These are phyloP conservation scores for Jatropha curcas DNA, from an alignment of 345 rosid genomes.

Conservation along the genomic window DNA sequence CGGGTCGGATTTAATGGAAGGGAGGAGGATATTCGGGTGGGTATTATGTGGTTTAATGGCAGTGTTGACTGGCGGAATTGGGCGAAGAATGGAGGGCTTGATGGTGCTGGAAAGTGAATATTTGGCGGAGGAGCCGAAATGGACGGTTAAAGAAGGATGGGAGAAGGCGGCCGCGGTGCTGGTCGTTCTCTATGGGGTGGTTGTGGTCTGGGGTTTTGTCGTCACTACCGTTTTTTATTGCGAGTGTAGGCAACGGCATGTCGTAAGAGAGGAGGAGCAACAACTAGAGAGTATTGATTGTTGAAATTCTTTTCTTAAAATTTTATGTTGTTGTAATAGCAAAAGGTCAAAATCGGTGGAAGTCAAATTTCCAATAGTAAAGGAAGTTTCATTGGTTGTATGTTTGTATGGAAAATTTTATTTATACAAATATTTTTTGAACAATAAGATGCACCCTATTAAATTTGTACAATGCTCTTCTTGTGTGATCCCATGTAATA, in stretches of 20 bases:
- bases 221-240: conserved; percentile 61
- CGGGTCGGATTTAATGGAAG: conserved; percentile 55
- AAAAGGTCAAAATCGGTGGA: too few species aligned
- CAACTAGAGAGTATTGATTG: background rate
- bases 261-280: conserved; percentile 10
- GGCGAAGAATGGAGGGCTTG: conserved; percentile 49
- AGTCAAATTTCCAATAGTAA: too few species aligned
- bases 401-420: too few species aligned
- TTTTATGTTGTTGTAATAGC: too few species aligned
- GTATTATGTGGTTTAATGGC: conserved; percentile 46
- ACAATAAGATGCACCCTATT: too few species aligned
- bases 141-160: conserved; percentile 38
- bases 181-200: conserved; percentile 50
- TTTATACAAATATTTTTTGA: too few species aligned
- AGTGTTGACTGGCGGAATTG: conserved; percentile 44
- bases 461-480: too few species aligned
- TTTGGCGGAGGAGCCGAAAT: conserved; percentile 8
- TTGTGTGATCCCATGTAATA: too few species aligned
- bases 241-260: conserved; percentile 46
- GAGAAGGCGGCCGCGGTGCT: conserved; percentile 42
- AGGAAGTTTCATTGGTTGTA: too few species aligned
- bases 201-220: conserved; percentile 60
- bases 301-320: background rate
- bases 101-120: conserved; percentile 43
- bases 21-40: conserved; percentile 57